phyloP scores from a whole-genome alignment of 225 moss, liverwort and hornwort genomes.

The Pseudoscleropodium purum region DNA sequence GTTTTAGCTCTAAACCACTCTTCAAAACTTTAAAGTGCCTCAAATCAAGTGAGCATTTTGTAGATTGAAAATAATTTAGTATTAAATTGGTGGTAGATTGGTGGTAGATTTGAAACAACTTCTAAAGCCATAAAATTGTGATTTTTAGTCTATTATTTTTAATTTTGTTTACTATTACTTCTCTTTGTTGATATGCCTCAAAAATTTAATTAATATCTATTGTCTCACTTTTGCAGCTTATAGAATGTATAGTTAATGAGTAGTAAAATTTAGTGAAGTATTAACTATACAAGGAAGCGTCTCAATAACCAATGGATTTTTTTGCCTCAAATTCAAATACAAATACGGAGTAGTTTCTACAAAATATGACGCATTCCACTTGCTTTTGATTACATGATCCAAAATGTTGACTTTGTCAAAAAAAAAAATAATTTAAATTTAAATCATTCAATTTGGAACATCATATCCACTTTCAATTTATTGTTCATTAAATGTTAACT shows the following conservation, averaged over 20 bases:
- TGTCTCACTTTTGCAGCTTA: background rate
- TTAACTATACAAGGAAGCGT: too few relatives aligned
- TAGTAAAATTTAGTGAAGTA: background rate
- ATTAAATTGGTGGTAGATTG: background rate
- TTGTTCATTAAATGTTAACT: background rate
- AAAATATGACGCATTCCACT: background rate
- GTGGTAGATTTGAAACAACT: background rate
- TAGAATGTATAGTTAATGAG: too few relatives aligned
- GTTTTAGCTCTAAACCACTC: fast-evolving
- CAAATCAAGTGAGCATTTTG: fast-evolving
- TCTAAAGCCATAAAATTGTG: fast-evolving
- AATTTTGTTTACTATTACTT: background rate
- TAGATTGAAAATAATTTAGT: background rate
- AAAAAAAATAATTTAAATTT: too few relatives aligned
- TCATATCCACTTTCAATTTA: too few relatives aligned
- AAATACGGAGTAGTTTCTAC: background rate
- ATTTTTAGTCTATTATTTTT: background rate
- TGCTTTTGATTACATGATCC: background rate
- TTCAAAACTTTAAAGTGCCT: background rate
- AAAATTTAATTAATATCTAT: background rate
- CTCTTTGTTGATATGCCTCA: background rate
- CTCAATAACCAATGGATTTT: too few relatives aligned
- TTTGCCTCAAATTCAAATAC: too few relatives aligned
- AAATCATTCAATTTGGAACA: background rate
- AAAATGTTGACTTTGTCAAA: background rate